Evolutionary conservation across 192 early-diverging fungal genomes (phyloP), one percentile per base, ranked within the genome.

Genomic region (Diversispora eburnea): DNA sequence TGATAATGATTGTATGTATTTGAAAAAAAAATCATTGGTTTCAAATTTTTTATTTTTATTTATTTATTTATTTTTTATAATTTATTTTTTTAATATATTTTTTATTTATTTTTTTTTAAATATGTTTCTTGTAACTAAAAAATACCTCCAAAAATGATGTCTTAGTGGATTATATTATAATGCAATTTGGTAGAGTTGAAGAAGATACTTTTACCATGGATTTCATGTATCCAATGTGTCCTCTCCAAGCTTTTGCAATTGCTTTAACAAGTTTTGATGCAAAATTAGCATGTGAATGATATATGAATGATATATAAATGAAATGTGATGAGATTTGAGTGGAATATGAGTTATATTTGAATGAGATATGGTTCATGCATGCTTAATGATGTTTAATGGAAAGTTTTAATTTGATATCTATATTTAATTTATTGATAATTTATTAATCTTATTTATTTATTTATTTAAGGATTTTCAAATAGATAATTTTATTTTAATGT

Each of bases 231-330:
- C 97, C 97, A 0, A 88, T 97, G 80, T 89, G 92, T 10, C 86
- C 91, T 8, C 72, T 98, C 54, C 91, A 93, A 77, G 96, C 93
- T 0, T 91, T 99, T 78, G 91, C 90, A 3, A 92, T 98, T 61
- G 96, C 93, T 3, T 76, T 98, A 9, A 93, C 93, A 3, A 91
- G 91, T 70, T 92, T 98, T 72, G 94, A 97, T 75, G 90, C 89
- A 45, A 97, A 96, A 78, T 77, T 98, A 9, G 93, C 91, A 6
- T 98, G 94, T 80, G 92, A 95, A 82, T 96, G 25, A 33, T 0
- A 33, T 33, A 33, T 33, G 25, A 33, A 33, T 33, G 25, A 33
- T 0, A 33, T 33, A 2, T 33, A 2, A 2, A 33, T 33, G 25
- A 33, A 2, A 33, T 33, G 0, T 33, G 25, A 33, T 33, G 25